Conservation (phyloP, 2,329 filamentous ascomycete species). For the Talaromyces pinophilus region DNA sequence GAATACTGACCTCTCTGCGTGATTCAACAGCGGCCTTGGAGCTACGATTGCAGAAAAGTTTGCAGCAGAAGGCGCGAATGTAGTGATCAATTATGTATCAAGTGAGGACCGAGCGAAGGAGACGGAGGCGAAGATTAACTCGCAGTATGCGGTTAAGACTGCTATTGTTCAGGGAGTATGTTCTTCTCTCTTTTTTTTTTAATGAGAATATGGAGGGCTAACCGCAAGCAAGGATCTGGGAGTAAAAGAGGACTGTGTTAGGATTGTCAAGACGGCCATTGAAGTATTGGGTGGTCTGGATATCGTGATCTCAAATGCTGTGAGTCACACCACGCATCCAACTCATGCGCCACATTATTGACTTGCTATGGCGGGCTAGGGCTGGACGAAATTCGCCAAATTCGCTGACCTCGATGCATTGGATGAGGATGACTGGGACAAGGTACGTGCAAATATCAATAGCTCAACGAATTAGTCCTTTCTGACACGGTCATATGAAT, state of each 20-base stretch:
- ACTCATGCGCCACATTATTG: background rate
- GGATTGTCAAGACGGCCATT: slow-evolving; percentile 61
- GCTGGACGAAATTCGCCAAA: slow-evolving; percentile 62
- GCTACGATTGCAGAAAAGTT: slow-evolving; percentile 68
- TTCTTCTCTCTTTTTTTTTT: slow-evolving; percentile 3
- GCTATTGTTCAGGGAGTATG: slow-evolving; percentile 62
- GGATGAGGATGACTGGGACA: slow-evolving; percentile 64
- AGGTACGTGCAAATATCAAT: slow-evolving; percentile 44
- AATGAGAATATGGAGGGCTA: background rate
- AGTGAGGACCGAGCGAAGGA: slow-evolving; percentile 61
- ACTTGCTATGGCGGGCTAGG: slow-evolving; percentile 39
- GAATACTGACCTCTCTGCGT: background rate
- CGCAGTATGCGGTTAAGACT: slow-evolving; percentile 54
- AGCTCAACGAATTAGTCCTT: background rate
- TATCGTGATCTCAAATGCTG: slow-evolving; percentile 74
- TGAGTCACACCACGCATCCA: slow-evolving; percentile 35
- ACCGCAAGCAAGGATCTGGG: slow-evolving; percentile 58
- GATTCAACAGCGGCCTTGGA: slow-evolving; percentile 63
- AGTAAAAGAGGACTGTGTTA: slow-evolving; percentile 58
- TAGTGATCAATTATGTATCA: slow-evolving; percentile 73
- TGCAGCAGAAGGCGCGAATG: slow-evolving; percentile 65
- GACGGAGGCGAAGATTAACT: slow-evolving; percentile 58
- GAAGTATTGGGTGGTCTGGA: slow-evolving; percentile 69
- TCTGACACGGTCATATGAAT: slow-evolving; percentile 7
- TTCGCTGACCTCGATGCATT: slow-evolving; percentile 62